Evolutionary conservation across 2,329 filamentous ascomycete genomes (phyloP), one percentile per base, ranked within the genome.

Genomic region (Ophiostoma populinum): DNA sequence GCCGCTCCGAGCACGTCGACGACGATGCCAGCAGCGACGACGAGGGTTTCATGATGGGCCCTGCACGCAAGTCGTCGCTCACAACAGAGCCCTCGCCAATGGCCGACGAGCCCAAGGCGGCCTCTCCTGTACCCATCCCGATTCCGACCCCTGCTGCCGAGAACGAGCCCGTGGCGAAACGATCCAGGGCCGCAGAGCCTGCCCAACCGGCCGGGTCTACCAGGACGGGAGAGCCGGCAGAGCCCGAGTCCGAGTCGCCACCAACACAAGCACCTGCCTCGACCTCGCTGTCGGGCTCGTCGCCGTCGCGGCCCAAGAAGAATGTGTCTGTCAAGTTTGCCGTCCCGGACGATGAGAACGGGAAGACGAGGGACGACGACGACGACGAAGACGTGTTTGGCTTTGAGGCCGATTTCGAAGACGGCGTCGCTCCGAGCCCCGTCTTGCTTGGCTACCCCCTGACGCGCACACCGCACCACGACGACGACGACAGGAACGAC

Each of bases 331-430:
- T 28, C 3, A 17, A 28, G 24, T 28, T 21, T 13, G 24, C 32
- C 19, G 36, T 19, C 6, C 11, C 19, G n/a, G 17, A 21, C 19
- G 28, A 29, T 7, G 6, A 15, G n/a, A 13, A 19, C 28, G 12
- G 6, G 4, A 29, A 30, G 18, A 11, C 18, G 12, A 30, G 16
- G 16, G 6, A 18, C 8, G 8, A 28, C 17, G 12, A 26, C 18
- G 35, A 39, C 12, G 43, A 43, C 18, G 43, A 45, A 16, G 36
- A 35, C 17, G 36, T 46, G 3, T 47, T 46, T 19, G 44, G 38
- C 1, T 45, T 47, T 17, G 45, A 57, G n/a, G 13, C 9, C 5
- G 27, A 25, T n/a, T n/a, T n/a, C n/a, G n/a, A n/a, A n/a, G n/a
- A n/a, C n/a, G n/a, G n/a, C n/a, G n/a, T n/a, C n/a, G n/a, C n/a